Base-by-base conservation (phyloP, 257 asterid genomes). In the Dorcoceras hygrometricum region DNA sequence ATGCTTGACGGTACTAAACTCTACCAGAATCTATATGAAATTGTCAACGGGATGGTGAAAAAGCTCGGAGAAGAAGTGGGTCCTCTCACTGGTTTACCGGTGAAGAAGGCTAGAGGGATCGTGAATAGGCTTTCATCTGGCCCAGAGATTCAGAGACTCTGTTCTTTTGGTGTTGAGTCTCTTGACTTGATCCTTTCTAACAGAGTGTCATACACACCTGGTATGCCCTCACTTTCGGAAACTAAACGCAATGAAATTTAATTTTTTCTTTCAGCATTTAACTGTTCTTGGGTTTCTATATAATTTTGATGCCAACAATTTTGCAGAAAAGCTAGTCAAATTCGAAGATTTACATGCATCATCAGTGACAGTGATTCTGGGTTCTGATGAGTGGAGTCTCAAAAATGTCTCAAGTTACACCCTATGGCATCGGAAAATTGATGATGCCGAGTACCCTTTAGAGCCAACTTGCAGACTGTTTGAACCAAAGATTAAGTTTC, bases 51-150 rank as follows among this genome's bases (percentile, higher is more conserved):
- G 77, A 89, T 95, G 28, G 91, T 86, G 39, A 66, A 77, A 34
- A 80, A 71, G 73, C 95, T 93, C 25, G 99, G 90, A 83, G 82
- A 76, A 51, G 99, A 93, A 24, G 86, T 88, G n/a, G 99, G 99
- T 6, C 95, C 92, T 27, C 76, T 90, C 57, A 88, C 99, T 22
- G 99, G 96, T 74, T 80, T 86, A 68, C 99, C 97, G 6, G 92
- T 88, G 31, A 93, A 88, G 84, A 93, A 66, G 70, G 99, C 97
- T n/a, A 78, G 99, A 72, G 96, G 99, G 57, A 93, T 93, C 31
- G 99, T 93, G 59, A 93, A 93, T 80, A 82, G 97, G 86, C 94
- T 93, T 62, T 86, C 97, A 6, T 88, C 89, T 0, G 97, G 97
- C 65, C 87, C 88, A 1, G 92, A 87, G 76, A 86, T 93, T 81